phyloP scores from a whole-genome alignment of 23 red algal genomes.

The Agarophyton chilense region DNA sequence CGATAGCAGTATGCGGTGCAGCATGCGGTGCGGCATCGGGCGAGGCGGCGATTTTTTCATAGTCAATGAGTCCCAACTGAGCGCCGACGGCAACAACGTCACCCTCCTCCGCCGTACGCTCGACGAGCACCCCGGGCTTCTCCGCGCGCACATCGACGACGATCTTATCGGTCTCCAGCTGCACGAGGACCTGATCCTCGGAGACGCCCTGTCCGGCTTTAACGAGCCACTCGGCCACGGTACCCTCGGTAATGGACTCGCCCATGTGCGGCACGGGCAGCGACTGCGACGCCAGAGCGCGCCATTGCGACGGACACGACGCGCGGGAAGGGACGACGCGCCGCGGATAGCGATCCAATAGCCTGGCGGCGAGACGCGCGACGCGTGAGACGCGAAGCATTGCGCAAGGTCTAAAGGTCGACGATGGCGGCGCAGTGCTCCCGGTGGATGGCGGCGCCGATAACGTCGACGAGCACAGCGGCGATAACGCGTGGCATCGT shows the following conservation, averaged over 20 bases:
- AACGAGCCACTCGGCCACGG: constrained; percentile 80
- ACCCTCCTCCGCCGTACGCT: constrained; percentile 78
- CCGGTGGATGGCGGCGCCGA: no score
- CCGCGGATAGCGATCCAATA: not conserved
- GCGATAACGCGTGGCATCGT: not conserved
- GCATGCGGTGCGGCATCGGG: not conserved
- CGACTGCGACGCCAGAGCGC: constrained; percentile 13
- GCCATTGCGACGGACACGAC: not conserved
- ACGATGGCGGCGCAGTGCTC: no score
- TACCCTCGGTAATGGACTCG: constrained; percentile 96
- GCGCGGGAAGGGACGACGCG: not conserved
- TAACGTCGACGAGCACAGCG: not conserved
- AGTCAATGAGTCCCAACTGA: constrained; percentile 70
- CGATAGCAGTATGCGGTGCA: no score
- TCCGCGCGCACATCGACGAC: constrained; percentile 96
- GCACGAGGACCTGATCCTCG: constrained; percentile 89
- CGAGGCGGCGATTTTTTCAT: constrained; percentile 27
- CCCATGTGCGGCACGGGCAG: constrained; percentile 95
- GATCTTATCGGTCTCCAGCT: constrained; percentile 99
- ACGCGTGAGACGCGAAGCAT: constrained; percentile 22
- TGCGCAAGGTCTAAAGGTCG: not conserved
- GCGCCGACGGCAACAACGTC: constrained; percentile 89
- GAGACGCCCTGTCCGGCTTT: constrained; percentile 75
- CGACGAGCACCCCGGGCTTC: constrained; percentile 70
- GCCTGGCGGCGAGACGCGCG: not conserved